Base-by-base conservation (phyloP, 306 rosid species). In the Sesbania bispinosa region DNA sequence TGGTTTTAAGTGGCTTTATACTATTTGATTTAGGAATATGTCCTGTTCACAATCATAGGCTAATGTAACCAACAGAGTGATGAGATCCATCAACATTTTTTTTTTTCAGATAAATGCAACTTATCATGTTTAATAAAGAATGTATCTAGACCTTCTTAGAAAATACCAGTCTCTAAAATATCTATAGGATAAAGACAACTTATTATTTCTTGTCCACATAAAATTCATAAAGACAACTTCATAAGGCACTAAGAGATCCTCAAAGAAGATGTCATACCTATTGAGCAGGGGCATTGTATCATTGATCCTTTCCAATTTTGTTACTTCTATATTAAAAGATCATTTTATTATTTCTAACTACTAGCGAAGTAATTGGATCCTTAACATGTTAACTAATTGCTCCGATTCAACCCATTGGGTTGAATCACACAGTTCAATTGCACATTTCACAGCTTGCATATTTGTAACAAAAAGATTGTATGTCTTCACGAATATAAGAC, bases 61-160 rank as follows among this genome's bases (percentile, higher is more conserved):
- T 35, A 27, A 16, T 52, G 20, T 51, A 52, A 26, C 27, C 29
- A 69, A 35, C 4, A 14, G 29, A 33, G 47, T 4, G 3, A 64
- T n/a, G n/a, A n/a, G n/a, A n/a, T 39, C 24, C 65, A 52, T 27
- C 57, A 41, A 29, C 57, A 65, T 26, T 24, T n/a, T 52, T 18
- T 26, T 48, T 18, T 20, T 48, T 18, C 54, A 6, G 26, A 48
- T 48, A 20, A 48, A 48, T 26, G 18, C 13, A 48, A 48, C 54
- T 52, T 43, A 4, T 43, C 4, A 48, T 7, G 29, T 23, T 52
- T 10, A 13, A 52, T 26, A 27, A 2, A 52, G 8, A 4, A 52
- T 65, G 57, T 65, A 62, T 39, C 68, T 21, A 23, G 51, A 61
- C 19, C 45, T 58, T 23, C 43, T 20, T 38, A 61, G 67, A 36